Conservation (phyloP, 2,329 filamentous ascomycete genomes). For the Fonsecaea pedrosoi region DNA sequence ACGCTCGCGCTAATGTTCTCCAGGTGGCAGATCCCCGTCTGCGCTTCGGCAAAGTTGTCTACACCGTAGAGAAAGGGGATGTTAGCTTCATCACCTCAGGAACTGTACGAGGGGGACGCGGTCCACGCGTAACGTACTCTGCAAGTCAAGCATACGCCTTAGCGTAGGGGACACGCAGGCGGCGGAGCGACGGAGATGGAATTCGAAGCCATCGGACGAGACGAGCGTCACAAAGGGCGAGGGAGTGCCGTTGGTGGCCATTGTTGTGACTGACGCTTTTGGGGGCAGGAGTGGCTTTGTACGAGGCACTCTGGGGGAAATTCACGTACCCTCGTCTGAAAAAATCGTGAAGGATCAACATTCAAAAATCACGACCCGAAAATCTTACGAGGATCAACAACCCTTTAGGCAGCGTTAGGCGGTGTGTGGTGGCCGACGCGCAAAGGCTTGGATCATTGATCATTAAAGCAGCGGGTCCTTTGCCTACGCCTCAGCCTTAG, state of each 20-base stretch:
- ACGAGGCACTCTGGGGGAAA: not conserved
- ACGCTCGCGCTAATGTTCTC: conserved; percentile 69
- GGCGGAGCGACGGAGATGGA: conserved; percentile 66
- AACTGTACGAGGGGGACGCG: conserved; percentile 5
- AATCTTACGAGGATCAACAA: not conserved
- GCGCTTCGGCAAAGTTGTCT: conserved; percentile 68
- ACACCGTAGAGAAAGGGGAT: conserved; percentile 1
- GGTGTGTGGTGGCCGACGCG: not conserved
- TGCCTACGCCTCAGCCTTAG: not conserved
- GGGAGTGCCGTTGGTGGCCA: conserved; percentile 25
- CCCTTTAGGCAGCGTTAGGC: not conserved
- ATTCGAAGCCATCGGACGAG: conserved; percentile 69
- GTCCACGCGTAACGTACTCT: conserved; percentile 55
- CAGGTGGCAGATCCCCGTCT: conserved; percentile 63
- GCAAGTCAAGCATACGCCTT: conserved; percentile 67
- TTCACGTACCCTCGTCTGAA: not conserved
- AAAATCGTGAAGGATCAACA: not conserved
- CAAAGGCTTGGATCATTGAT: not conserved
- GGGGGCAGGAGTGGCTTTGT: not conserved
- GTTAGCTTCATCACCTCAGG: not conserved
- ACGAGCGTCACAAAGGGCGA: conserved; percentile 68
- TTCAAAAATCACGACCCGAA: not conserved
- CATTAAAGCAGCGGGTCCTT: not conserved
- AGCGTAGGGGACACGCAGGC: conserved; percentile 68
- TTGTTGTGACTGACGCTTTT: conserved; percentile 1